These are phyloP conservation scores for Cardamine occulta DNA, from an alignment of 345 rosid species.

Conservation along the genomic window DNA sequence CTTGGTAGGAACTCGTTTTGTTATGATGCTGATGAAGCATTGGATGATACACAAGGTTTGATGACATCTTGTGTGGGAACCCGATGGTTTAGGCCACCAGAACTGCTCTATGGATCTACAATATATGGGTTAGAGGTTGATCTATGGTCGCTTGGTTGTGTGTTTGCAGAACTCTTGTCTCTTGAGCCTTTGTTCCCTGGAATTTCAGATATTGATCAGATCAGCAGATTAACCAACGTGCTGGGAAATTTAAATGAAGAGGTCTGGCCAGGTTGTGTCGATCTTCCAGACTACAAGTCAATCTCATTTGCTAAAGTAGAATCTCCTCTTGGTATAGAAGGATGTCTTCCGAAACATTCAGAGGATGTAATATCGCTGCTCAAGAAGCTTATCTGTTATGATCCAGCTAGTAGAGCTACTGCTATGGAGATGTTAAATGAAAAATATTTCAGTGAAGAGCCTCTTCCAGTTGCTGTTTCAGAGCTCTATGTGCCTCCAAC, in stretches of 20 bases:
- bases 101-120: conserved; percentile 86
- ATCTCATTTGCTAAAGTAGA: conserved; percentile 81
- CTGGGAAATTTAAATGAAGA: conserved; percentile 81
- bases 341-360: conserved; percentile 55
- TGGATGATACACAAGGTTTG: conserved; percentile 51
- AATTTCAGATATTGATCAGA: conserved; percentile 86
- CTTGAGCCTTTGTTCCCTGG: conserved; percentile 89
- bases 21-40: conserved; percentile 62
- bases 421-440: conserved; percentile 77
- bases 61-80: conserved; percentile 96
- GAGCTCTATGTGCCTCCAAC: conserved; percentile 69
- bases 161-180: conserved; percentile 77
- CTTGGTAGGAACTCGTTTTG: conserved; percentile 56
- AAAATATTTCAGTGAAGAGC: conserved; percentile 72
- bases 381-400: conserved; percentile 73
- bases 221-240: conserved; percentile 64
- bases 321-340: conserved; percentile 66
- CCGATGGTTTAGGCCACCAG: conserved; percentile 97
- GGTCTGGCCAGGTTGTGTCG: conserved; percentile 71
- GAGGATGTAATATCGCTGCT: conserved; percentile 66
- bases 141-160: conserved; percentile 92
- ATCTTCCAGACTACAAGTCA: conserved; percentile 79
- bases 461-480: conserved; percentile 69
- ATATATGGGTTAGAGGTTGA: conserved; percentile 82
- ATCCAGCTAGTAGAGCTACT: conserved; percentile 75